Evolutionary conservation across 768 basidiomycete genomes (phyloP).

Genomic region (Cytidiella melzeri): DNA sequence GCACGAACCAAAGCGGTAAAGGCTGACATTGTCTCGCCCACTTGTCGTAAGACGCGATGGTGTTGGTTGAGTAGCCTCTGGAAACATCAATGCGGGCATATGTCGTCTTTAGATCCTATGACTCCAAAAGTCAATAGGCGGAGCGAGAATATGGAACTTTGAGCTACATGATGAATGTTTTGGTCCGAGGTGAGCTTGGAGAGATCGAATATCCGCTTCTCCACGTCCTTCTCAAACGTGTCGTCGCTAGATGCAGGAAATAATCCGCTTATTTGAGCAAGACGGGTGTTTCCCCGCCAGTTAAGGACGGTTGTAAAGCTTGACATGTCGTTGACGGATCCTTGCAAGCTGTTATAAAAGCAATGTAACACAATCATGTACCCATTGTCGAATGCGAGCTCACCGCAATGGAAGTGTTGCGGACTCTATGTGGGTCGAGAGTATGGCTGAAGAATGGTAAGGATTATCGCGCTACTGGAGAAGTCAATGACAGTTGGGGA

Average conservation of each 20-base stretch:
- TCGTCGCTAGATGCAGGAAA: conserved; percentile 34
- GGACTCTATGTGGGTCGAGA: conserved; percentile 32
- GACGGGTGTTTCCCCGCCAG: conserved; percentile 45
- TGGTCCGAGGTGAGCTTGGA: background rate
- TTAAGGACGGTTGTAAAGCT: conserved; percentile 44
- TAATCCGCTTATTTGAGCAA: conserved; percentile 50
- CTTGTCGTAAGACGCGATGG: conserved; percentile 31
- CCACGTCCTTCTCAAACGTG: conserved; percentile 3
- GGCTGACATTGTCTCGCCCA: conserved; percentile 31
- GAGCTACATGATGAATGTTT: background rate
- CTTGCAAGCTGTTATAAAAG: conserved; percentile 27
- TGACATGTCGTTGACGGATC: conserved; percentile 33
- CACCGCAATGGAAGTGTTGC: conserved; percentile 30
- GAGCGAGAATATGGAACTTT: too few species aligned
- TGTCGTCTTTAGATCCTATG: conserved; percentile 6
- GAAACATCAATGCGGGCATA: conserved; percentile 49
- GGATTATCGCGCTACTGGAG: conserved; percentile 15
- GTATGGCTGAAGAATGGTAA: conserved; percentile 30
- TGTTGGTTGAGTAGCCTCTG: conserved; percentile 46
- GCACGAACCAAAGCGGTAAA: conserved; percentile 39
- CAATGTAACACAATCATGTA: background rate
- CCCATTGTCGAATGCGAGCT: background rate
- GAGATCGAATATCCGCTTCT: conserved; percentile 15
- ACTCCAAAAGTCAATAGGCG: too few species aligned
- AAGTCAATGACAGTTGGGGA: background rate